Evolutionary conservation across 768 basidiomycete genomes (phyloP).

Genomic region (Lactifluus pinguis): DNA sequence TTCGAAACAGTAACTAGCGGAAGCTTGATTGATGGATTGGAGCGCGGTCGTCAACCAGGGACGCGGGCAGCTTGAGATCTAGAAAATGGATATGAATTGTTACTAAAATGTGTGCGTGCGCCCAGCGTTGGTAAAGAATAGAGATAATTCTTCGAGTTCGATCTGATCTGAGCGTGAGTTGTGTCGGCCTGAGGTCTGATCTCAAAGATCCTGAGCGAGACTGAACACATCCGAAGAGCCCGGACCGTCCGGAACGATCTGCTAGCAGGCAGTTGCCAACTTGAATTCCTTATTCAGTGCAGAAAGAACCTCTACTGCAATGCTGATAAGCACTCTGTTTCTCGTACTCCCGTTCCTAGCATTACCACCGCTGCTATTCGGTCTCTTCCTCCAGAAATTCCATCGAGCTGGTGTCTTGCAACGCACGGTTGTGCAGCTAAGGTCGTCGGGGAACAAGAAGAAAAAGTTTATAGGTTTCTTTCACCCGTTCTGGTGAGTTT

Average conservation of each 20-base stretch:
- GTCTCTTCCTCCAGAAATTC: background rate
- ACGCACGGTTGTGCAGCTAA: conserved; percentile 4
- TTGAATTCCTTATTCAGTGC: background rate
- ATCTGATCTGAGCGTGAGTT: background rate
- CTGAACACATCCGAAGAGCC: background rate
- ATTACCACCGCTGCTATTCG: background rate
- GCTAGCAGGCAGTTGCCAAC: background rate
- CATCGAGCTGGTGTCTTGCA: background rate
- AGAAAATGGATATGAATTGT: background rate
- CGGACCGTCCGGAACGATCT: background rate
- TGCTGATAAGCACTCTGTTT: background rate
- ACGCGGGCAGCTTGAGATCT: background rate
- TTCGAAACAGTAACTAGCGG: background rate
- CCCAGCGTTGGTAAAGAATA: background rate
- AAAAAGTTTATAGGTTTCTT: conserved; percentile 69
- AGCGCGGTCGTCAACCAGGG: background rate
- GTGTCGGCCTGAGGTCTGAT: background rate
- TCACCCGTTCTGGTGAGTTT: conserved; percentile 87
- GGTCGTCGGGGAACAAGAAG: conserved; percentile 13
- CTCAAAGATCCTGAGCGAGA: background rate
- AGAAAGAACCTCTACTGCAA: background rate
- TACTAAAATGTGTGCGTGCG: background rate
- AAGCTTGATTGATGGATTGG: background rate
- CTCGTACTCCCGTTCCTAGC: background rate
- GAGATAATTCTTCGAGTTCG: background rate